phyloP scores from a whole-genome alignment of 1,284 basidiomycete species.

The Boletus nobilissimus region DNA sequence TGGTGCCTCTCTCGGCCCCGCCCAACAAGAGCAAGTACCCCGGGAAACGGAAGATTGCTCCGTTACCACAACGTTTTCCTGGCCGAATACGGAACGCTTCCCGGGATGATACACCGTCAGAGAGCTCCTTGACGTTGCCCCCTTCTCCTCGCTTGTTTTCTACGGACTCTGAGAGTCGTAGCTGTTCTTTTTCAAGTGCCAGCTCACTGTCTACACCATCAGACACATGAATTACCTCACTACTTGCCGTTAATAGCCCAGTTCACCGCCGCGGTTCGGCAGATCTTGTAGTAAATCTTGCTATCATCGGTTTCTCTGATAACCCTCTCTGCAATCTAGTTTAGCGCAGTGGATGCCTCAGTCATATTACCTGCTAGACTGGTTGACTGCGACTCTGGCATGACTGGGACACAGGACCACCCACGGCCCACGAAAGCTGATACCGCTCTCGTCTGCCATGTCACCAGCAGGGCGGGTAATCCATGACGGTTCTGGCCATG shows the following conservation, averaged over 20 bases:
- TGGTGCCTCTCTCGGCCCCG: constrained; percentile 16
- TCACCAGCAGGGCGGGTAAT: neutral
- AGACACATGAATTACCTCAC: constrained; percentile 1
- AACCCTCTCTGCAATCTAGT: neutral
- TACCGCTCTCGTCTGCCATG: no score
- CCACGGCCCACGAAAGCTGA: neutral
- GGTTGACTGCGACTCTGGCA: neutral
- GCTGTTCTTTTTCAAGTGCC: constrained; percentile 14
- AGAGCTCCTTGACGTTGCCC: constrained; percentile 21
- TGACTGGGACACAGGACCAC: neutral
- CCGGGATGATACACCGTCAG: constrained; percentile 21
- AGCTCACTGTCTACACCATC: constrained; percentile 3
- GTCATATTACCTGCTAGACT: neutral
- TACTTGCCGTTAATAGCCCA: neutral
- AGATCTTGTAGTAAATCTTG: neutral
- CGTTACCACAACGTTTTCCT: constrained; percentile 21
- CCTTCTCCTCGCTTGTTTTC: constrained; percentile 14
- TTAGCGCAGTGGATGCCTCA: neutral
- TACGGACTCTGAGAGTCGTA: constrained; percentile 5
- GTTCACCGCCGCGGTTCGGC: neutral
- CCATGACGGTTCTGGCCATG: neutral
- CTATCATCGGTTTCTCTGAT: constrained; percentile 8
- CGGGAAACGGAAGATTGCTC: constrained; percentile 21
- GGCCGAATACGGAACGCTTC: neutral
- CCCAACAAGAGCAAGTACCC: neutral